Base-by-base conservation (phyloP, 805 yeast genomes). In the Ogataea kodamae region DNA sequence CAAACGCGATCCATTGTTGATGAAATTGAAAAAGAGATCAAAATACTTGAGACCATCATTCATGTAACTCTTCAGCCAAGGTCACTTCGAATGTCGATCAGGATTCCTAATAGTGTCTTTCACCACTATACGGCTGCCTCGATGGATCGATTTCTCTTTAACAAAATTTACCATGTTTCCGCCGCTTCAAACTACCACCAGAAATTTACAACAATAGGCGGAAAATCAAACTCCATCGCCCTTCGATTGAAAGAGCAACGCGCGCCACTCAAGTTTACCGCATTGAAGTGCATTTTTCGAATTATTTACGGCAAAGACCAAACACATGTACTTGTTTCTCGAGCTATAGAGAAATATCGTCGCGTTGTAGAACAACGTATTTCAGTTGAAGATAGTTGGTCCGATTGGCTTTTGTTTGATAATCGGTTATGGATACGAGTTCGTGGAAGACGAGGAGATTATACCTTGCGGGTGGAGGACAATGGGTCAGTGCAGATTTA, bases 81-180 rank as follows among this genome's bases (percentile, higher is more conserved):
- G 10, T 13, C 37, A 13, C 25, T 50, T 5, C 25, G 21, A 3
- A 18, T 54, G 18, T 33, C 37, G 1, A 28, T 64, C 5, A 9
- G 19, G 1, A 28, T 62, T 1, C 46, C 55, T 0, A 28, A 40
- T 0, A 10, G 26, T 0, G 42, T 51, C 7, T 30, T 59, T 7
- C 25, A 43, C 1, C 22, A 29, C 3, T 50, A 28, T 28, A 43
- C 46, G 20, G 34, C 27, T n/a, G 17, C 51, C 6, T 48, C 51
- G 3, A 42, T 60, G 3, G 55, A 57, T 32, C 39, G 64, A 31
- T 51, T 44, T 13, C 19, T 61, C 9, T 61, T 41, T 37, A 38
- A 50, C 6, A 20, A 35, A 5, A 33, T 54, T 9, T 45, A 40
- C 27, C 30, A 18, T 22, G 46, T 54, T 5, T 52, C 58, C 5